Percentiles rank a stretch among this genome's conserved stretches.
Conservation (phyloP, 768 basidiomycete species). For the Suillus hirtellus region DNA sequence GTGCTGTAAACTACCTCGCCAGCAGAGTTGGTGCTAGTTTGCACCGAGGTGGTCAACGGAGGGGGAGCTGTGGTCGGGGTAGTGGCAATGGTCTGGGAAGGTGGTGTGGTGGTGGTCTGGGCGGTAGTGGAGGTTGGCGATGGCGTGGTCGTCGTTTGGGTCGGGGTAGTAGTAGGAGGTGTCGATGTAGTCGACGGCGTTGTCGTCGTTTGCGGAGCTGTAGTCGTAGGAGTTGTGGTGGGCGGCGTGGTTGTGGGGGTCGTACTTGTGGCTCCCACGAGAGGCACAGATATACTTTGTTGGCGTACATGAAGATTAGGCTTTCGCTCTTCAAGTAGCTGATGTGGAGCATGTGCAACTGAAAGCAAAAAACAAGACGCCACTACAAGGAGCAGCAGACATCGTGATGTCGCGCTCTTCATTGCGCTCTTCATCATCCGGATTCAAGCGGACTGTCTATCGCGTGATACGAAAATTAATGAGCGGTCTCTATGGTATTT, state of each 20-base stretch:
- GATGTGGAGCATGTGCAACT: constrained; percentile 26
- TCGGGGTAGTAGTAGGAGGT: constrained; percentile 12
- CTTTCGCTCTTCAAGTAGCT: constrained; percentile 18
- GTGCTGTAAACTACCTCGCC: constrained; percentile 33
- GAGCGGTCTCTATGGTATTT: constrained; percentile 27
- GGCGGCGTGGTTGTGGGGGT: constrained; percentile 14
- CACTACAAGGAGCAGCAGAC: constrained; percentile 28
- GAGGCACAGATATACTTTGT: background rate
- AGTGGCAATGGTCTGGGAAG: constrained; percentile 12
- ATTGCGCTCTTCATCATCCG: constrained; percentile 21
- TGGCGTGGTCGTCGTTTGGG: constrained; percentile 8
- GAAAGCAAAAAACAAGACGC: constrained; percentile 28
- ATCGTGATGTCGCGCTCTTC: constrained; percentile 23
- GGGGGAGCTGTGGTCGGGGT: constrained; percentile 8
- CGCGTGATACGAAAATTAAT: constrained; percentile 16
- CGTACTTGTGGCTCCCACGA: constrained; percentile 8
- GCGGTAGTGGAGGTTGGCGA: constrained; percentile 2
- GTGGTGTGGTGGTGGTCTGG: constrained; percentile 6
- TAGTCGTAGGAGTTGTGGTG: constrained; percentile 10
- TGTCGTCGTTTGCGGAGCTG: constrained; percentile 9
- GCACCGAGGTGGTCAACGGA: constrained; percentile 16
- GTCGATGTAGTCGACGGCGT: constrained; percentile 1
- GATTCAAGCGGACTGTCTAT: constrained; percentile 7
- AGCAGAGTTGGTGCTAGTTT: constrained; percentile 27
- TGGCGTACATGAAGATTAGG: constrained; percentile 21